Base-by-base conservation (phyloP, 495 filamentous ascomycete species). In the Neurospora sp. region DNA sequence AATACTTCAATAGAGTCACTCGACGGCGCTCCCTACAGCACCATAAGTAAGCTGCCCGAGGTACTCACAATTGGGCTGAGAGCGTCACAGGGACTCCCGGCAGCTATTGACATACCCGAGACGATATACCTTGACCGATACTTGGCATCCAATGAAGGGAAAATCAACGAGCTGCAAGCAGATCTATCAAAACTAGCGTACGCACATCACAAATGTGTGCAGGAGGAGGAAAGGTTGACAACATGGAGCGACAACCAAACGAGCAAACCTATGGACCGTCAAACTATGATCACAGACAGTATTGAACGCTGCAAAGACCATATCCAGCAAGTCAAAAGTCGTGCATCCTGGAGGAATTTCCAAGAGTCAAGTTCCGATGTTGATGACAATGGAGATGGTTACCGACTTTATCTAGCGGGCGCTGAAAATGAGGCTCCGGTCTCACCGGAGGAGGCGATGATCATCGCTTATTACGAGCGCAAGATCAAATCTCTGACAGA, bases 111-210 rank as follows among this genome's bases (percentile, higher is more conserved):
- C 16, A 87, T 95, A 23, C 93, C 93, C 39, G 82, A 88, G 18
- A 85, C 88, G 0, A 90, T 94, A 76, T 96, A 95, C 77, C 86
- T 90, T 9, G 94, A 97, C 79, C 87, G 93, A 42, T 97, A 97
- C 80, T 80, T 94, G 73, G 85, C 88, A 71, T 82, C 80, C 41
- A 88, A 87, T 73, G 85, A 85, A 74, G 84, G 89, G 2, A 77
- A 86, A 72, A 82, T 89, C 23, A 39, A 80, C 18, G 76, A 82
- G 16, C 79, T 88, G 72, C 82, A 87, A 70, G 70, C 72, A 27
- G 79, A 84, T 35, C 81, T 84, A 54, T 66, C 76, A 11, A 76
- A 75, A n/a, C 75, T 80, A 14, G 78, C 75, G 20, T 79, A 77
- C 31, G 70, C 69, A 16, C 44, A 83, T n/a, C 27, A 77, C 16